Percentiles rank a stretch among this genome's conserved stretches.
phyloP scores from a whole-genome alignment of 2,329 filamentous ascomycete genomes.

The Diaporthe velutina region DNA sequence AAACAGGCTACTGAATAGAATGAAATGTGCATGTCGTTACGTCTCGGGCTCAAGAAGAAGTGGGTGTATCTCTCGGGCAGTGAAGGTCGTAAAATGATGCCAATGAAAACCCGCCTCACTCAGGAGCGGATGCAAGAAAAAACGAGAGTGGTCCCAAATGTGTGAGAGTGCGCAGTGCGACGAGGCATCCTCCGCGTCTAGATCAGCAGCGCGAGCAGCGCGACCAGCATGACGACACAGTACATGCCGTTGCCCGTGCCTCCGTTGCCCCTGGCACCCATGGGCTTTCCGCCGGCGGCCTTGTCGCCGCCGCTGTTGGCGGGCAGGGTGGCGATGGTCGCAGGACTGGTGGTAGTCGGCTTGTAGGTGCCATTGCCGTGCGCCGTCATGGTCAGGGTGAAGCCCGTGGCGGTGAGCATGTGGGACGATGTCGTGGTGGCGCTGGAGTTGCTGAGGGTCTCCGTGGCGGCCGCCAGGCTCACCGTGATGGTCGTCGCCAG shows the following conservation, averaged over 20 bases:
- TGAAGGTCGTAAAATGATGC: background rate
- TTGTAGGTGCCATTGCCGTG: conserved; percentile 47
- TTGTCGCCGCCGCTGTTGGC: conserved; percentile 51
- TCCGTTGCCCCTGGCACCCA: conserved; percentile 48
- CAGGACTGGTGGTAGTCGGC: conserved; percentile 44
- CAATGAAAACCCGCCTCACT: background rate
- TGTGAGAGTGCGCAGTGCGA: background rate
- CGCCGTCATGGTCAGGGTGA: conserved; percentile 28
- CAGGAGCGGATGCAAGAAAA: background rate
- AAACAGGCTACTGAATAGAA: conserved; percentile 6
- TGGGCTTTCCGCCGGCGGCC: conserved; percentile 46
- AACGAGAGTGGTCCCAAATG: background rate
- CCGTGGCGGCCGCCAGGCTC: conserved; percentile 14
- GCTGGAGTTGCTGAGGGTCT: conserved; percentile 28
- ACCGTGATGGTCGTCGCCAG: conserved; percentile 34
- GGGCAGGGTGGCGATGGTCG: conserved; percentile 41
- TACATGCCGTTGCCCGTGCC: conserved; percentile 49
- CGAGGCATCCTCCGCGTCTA: conserved; percentile 41
- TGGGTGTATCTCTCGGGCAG: background rate
- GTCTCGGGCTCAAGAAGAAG: background rate
- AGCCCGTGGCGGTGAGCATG: conserved; percentile 42
- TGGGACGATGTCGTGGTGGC: conserved; percentile 33
- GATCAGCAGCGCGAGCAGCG: conserved; percentile 50
- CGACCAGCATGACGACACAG: conserved; percentile 53
- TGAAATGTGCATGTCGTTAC: background rate